These are phyloP conservation scores for Pisolithus albus DNA, from an alignment of 768 basidiomycete species.

Conservation along the genomic window DNA sequence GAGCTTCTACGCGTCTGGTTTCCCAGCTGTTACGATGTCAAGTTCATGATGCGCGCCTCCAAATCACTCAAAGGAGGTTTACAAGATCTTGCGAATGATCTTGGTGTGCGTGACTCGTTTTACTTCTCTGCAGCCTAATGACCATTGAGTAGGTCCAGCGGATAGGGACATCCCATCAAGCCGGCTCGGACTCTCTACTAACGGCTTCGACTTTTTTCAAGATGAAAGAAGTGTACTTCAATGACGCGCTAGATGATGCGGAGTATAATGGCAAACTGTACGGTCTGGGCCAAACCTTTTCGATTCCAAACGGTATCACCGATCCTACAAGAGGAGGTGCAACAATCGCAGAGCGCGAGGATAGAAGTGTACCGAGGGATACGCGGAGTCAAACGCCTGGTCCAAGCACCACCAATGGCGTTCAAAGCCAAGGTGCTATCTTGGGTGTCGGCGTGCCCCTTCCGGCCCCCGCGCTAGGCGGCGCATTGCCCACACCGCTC, in stretches of 20 bases:
- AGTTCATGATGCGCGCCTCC: conserved; percentile 86
- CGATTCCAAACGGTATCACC: conserved; percentile 55
- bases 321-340: conserved; percentile 64
- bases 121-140: neutral
- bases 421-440: conserved; percentile 35
- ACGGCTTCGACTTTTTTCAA: conserved; percentile 95
- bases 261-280: conserved; percentile 82
- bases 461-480: conserved; percentile 33
- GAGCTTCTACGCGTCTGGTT: conserved; percentile 87
- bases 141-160: conserved; percentile 59
- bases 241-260: conserved; percentile 75
- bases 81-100: conserved; percentile 93
- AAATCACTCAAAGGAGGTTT: conserved; percentile 81
- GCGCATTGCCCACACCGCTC: conserved; percentile 39
- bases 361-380: conserved; percentile 45
- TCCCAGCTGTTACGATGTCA: conserved; percentile 95
- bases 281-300: conserved; percentile 76
- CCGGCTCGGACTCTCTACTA: conserved; percentile 93
- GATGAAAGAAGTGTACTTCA: conserved; percentile 88
- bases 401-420: conserved; percentile 27
- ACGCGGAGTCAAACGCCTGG: conserved; percentile 55
- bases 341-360: conserved; percentile 78
- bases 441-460: conserved; percentile 43
- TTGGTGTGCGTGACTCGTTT: conserved; percentile 59
- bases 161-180: conserved; percentile 89